A percentile compares a stretch with the other conserved stretches of the same genome.
These are phyloP conservation scores for Hypoxylon sp. DNA, from an alignment of 2,329 filamentous ascomycete species.

Conservation along the genomic window DNA sequence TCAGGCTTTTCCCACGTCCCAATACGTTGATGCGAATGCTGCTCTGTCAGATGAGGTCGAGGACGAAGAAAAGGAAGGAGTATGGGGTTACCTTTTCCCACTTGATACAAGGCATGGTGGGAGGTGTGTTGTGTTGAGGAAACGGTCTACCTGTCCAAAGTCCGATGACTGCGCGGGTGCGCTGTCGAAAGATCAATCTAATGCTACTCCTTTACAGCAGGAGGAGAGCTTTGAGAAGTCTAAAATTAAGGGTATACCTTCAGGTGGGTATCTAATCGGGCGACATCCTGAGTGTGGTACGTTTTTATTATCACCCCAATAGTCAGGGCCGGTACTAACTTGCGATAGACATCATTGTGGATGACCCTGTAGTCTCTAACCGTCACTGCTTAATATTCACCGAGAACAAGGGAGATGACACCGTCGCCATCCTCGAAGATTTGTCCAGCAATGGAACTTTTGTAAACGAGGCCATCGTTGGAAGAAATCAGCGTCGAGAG, in stretches of 20 bases:
- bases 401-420: conserved; percentile 70
- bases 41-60: conserved; percentile 85
- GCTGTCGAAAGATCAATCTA: conserved; percentile 58
- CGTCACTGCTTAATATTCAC: conserved; percentile 80
- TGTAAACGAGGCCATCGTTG: conserved; percentile 91
- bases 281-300: conserved; percentile 93
- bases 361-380: conserved; percentile 88
- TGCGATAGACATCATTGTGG: conserved; percentile 75
- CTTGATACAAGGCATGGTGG: conserved; percentile 78
- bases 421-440: conserved; percentile 87
- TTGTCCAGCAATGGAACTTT: conserved; percentile 97
- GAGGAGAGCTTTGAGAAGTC: conserved; percentile 74
- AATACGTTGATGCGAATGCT: conserved; percentile 81
- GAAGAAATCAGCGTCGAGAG: conserved; percentile 91
- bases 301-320: conserved; percentile 55
- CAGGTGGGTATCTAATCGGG: conserved; percentile 91
- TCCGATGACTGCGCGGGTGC: conserved; percentile 63
- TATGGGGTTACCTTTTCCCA: conserved; percentile 96
- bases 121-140: conserved; percentile 80
- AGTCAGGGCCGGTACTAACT: conserved; percentile 30
- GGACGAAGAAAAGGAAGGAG: conserved; percentile 85
- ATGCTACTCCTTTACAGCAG: conserved; percentile 66
- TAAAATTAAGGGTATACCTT: conserved; percentile 73
- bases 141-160: conserved; percentile 77
- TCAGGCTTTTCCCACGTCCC: conserved; percentile 73